These are phyloP conservation scores for Phaffomyces opuntiae DNA, from an alignment of 805 yeast species.

Conservation along the genomic window DNA sequence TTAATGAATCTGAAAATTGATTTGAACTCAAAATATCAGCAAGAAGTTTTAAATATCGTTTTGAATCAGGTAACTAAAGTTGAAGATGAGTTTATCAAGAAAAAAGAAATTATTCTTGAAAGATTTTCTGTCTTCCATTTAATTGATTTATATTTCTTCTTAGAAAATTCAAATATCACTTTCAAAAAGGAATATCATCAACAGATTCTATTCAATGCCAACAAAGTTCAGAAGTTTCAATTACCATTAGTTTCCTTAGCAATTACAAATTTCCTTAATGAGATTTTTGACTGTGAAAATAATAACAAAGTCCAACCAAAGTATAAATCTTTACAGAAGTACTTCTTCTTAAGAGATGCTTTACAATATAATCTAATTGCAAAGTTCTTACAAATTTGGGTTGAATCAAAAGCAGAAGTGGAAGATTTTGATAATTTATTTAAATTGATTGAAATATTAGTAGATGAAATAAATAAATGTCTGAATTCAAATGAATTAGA, in stretches of 20 bases:
- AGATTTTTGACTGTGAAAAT: conserved; percentile 15
- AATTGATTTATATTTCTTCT: conserved; percentile 46
- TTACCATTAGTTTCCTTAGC: conserved; percentile 26
- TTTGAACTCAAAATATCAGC: conserved; percentile 15
- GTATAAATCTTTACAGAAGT: conserved; percentile 24
- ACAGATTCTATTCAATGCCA: conserved; percentile 55
- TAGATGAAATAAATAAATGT: conserved; percentile 23
- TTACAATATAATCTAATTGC: conserved; percentile 51
- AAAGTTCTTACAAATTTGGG: conserved; percentile 58
- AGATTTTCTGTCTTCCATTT: conserved; percentile 44
- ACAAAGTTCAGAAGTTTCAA: conserved; percentile 42
- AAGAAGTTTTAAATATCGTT: conserved; percentile 7
- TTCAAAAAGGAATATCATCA: conserved; percentile 59
- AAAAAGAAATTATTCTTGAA: conserved; percentile 31
- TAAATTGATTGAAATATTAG: conserved; percentile 34
- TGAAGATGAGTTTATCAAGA: conserved; percentile 4
- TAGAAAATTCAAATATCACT: conserved; percentile 48
- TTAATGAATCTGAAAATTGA: conserved; percentile 14
- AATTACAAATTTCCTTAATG: conserved; percentile 20
- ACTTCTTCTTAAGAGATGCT: conserved; percentile 43
- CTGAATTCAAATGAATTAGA: conserved; percentile 16
- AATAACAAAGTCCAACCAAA: background rate
- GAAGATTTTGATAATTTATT: conserved; percentile 47
- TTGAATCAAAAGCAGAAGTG: conserved; percentile 45
- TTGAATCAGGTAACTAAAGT: conserved; percentile 11